These are phyloP conservation scores for Posidonia australis DNA, from an alignment of 106 monocot genomes.

Conservation along the genomic window DNA sequence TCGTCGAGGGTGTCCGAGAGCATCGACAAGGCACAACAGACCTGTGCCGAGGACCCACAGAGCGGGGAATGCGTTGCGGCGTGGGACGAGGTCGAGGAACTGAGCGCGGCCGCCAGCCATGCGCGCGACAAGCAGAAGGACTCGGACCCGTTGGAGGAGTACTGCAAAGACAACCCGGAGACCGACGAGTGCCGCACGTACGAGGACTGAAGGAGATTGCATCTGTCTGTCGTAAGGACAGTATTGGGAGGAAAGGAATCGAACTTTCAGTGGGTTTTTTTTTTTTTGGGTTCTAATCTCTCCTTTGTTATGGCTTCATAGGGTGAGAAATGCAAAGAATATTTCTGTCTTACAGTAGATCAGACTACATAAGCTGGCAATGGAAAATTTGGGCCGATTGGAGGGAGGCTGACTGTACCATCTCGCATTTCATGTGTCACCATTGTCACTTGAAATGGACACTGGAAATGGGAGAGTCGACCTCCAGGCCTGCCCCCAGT, in stretches of 20 bases:
- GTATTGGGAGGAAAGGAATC: neutral
- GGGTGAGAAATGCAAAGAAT: too few species aligned
- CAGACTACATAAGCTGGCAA: too few species aligned
- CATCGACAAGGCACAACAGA: conserved; percentile 70
- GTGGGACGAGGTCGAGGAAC: conserved; percentile 98
- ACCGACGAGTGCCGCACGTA: conserved; percentile 94
- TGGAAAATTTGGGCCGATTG: too few species aligned
- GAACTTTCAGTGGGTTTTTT: too few species aligned
- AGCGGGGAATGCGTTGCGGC: conserved; percentile 87
- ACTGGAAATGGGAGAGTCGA: too few species aligned
- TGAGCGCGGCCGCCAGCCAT: conserved; percentile 93
- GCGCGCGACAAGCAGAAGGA: conserved; percentile 65
- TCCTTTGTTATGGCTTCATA: too few species aligned
- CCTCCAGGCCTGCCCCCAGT: too few species aligned
- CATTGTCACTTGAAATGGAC: too few species aligned
- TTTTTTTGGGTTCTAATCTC: too few species aligned
- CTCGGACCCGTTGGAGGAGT: conserved; percentile 74
- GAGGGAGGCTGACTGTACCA: too few species aligned
- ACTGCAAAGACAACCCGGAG: conserved; percentile 96
- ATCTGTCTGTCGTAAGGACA: neutral
- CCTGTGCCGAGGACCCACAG: conserved; percentile 40
- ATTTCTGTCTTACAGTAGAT: too few species aligned
- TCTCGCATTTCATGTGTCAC: too few species aligned
- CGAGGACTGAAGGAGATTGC: conserved; percentile 33
- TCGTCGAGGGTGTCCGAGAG: conserved; percentile 69